phyloP scores from a whole-genome alignment of 1,284 basidiomycete species.

The Porodaedalea pini region DNA sequence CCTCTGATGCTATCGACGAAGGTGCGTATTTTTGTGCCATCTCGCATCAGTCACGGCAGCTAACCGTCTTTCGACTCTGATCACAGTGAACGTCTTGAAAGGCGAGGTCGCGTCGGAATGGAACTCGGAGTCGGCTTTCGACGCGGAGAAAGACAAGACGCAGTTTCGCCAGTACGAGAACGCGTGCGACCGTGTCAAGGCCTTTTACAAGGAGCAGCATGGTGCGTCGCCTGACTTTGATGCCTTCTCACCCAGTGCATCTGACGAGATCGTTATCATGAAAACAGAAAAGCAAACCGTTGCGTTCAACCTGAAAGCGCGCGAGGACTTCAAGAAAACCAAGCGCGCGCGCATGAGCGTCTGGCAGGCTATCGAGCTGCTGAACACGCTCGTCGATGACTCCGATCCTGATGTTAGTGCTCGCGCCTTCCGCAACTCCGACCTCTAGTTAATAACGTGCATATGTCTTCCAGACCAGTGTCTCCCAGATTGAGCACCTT shows the following conservation, averaged over 20 bases:
- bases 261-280: constrained; percentile 3
- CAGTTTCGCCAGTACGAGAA: constrained; percentile 69
- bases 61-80: background rate
- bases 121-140: constrained; percentile 64
- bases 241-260: background rate
- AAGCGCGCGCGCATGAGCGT: constrained; percentile 69
- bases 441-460: background rate
- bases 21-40: constrained; percentile 39
- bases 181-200: constrained; percentile 86
- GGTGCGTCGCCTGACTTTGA: constrained; percentile 36
- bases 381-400: constrained; percentile 86
- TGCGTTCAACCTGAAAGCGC: constrained; percentile 75
- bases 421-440: constrained; percentile 6
- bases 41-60: background rate
- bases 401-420: constrained; percentile 76
- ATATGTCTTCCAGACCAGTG: constrained; percentile 48
- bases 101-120: constrained; percentile 42
- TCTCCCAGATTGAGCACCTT: constrained; percentile 87
- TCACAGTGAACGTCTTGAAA: constrained; percentile 64
- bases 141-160: constrained; percentile 73
- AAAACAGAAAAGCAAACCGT: constrained; percentile 80
- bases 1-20: constrained; percentile 73
- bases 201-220: constrained; percentile 87
- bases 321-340: constrained; percentile 66
- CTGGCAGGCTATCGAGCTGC: constrained; percentile 90